Evolutionary conservation across 202 grass and related monocot genomes (phyloP).

Genomic region (Brachypodium distachyon): DNA sequence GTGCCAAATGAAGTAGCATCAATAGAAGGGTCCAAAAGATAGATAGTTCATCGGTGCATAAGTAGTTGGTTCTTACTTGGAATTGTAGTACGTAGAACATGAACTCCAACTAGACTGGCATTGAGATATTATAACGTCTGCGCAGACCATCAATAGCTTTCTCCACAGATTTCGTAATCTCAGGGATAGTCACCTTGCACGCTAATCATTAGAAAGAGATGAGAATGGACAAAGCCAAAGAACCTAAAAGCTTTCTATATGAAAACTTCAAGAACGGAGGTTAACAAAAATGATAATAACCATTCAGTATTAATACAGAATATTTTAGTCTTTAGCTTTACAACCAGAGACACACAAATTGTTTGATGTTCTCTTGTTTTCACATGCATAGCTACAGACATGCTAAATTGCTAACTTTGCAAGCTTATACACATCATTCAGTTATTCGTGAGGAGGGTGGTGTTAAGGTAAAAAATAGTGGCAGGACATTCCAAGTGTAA

Average conservation of each 20-base stretch:
- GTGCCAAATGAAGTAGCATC: not conserved
- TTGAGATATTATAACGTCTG: slow-evolving; percentile 50
- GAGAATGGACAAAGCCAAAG: slow-evolving; percentile 1
- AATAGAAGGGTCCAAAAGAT: not conserved
- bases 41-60: not conserved
- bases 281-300: not conserved
- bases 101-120: slow-evolving; percentile 30
- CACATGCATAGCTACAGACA: not conserved
- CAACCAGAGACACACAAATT: not conserved
- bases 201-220: slow-evolving; percentile 37
- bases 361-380: not conserved
- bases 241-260: not conserved
- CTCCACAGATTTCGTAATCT: slow-evolving; percentile 65
- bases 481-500: not conserved
- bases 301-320: not conserved
- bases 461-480: not conserved
- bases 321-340: not conserved
- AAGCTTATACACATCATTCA: not conserved
- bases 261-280: not conserved
- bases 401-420: not conserved
- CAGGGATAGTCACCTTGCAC: slow-evolving; percentile 71
- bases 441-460: not conserved
- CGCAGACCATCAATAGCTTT: slow-evolving; percentile 63
- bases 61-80: slow-evolving; percentile 15
- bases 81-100: slow-evolving; percentile 11